Percentiles rank a stretch among this genome's conserved stretches.
Evolutionary conservation across 805 yeast species (phyloP).

Genomic region (Lipomyces sp.): DNA sequence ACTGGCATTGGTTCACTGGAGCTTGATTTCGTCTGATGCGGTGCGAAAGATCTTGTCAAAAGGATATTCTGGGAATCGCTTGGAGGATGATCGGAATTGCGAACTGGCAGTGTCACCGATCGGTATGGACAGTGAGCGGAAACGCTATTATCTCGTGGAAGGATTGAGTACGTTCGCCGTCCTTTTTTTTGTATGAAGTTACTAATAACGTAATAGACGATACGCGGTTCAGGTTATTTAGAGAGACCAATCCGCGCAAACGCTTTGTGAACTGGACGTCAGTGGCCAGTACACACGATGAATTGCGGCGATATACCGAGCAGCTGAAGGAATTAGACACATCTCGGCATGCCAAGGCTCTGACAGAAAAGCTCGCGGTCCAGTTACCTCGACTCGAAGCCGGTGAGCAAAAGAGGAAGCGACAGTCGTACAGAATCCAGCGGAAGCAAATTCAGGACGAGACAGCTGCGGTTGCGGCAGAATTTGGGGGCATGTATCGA

Average conservation of each 20-base stretch:
- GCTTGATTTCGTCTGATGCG: conserved; percentile 43
- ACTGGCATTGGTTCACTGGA: conserved; percentile 45
- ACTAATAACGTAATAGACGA: conserved; percentile 38
- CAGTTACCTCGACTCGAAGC: conserved; percentile 34
- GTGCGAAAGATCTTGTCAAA: conserved; percentile 34
- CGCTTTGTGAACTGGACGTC: conserved; percentile 45
- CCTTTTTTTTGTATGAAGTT: background rate
- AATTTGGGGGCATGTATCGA: conserved; percentile 43
- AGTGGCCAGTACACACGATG: conserved; percentile 42
- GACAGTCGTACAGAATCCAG: conserved; percentile 16
- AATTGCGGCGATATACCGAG: conserved; percentile 37
- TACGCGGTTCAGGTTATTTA: conserved; percentile 46
- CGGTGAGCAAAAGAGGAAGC: conserved; percentile 29
- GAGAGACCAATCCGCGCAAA: conserved; percentile 43
- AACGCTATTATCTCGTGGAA: conserved; percentile 39
- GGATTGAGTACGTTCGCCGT: conserved; percentile 31
- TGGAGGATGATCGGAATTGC: conserved; percentile 26
- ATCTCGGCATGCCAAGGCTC: conserved; percentile 18
- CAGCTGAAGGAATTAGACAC: conserved; percentile 21
- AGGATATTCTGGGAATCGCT: conserved; percentile 19
- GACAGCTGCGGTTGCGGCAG: conserved; percentile 12
- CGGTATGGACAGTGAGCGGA: conserved; percentile 39
- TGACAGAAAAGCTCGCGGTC: conserved; percentile 19
- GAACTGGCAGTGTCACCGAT: conserved; percentile 33
- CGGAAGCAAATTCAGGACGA: conserved; percentile 31